Base-by-base conservation (phyloP, 208 protist species). In the Angomonas deanei region DNA sequence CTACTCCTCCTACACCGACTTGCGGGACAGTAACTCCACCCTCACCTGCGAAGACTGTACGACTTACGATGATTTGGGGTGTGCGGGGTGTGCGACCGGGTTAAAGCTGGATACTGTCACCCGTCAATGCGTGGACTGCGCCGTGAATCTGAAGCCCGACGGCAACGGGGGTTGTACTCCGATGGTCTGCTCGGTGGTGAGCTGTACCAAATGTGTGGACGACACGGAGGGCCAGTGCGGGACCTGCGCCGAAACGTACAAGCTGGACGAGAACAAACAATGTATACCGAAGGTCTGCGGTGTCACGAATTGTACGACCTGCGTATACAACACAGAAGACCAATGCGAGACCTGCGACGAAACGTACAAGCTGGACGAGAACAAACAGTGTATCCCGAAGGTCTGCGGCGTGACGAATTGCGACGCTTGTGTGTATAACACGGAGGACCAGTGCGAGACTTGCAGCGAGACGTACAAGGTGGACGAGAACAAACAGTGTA, bases 121-220 rank as follows among this genome's bases (percentile, higher is more conserved):
- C n/a, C n/a, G n/a, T n/a, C n/a, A n/a, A n/a, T n/a, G n/a, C n/a
- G n/a, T n/a, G n/a, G n/a, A n/a, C n/a, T n/a, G n/a, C n/a, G n/a
- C n/a, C n/a, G n/a, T n/a, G n/a, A n/a, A n/a, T n/a, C n/a, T n/a
- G n/a, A n/a, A n/a, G n/a, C n/a, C n/a, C n/a, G n/a, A n/a, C n/a
- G n/a, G n/a, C n/a, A n/a, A n/a, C n/a, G n/a, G n/a, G n/a, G n/a
- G n/a, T n/a, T 53, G 47, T 53, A n/a, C 19, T 5, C n/a, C 11
- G 8, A 53, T 53, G 21, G 11, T 26, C 10, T 53, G 47, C 23
- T n/a, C 6, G 11, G 47, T 17, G 10, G 47, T 11, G 47, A 26
- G 21, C n/a, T 53, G 47, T 53, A n/a, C 47, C n/a, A 8, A 17
- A n/a, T 53, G 47, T 26, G 47, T 53, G n/a, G 47, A 53, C 23